Evolutionary conservation across 495 filamentous ascomycete genomes (phyloP).

Genomic region (Glonium stellatum): DNA sequence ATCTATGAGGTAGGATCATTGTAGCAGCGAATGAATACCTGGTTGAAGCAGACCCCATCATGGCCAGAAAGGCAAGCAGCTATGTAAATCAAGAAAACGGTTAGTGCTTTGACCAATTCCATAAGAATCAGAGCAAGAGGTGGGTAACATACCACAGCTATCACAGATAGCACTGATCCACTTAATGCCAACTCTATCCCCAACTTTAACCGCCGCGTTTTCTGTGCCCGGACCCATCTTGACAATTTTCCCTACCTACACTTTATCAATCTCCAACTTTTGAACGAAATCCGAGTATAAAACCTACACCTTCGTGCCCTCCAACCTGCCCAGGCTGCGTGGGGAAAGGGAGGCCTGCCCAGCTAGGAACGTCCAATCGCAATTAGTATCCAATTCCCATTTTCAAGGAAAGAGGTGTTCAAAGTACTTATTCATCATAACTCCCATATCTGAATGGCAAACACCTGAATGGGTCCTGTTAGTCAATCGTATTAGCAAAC

Average conservation of each 20-base stretch:
- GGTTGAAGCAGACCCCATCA: constrained; percentile 54
- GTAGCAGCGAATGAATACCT: constrained; percentile 5
- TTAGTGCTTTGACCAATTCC: neutral
- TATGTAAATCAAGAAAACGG: neutral
- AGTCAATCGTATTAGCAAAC: neutral
- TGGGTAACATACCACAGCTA: constrained; percentile 33
- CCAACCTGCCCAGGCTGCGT: constrained; percentile 60
- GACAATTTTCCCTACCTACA: constrained; percentile 37
- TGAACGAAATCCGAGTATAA: too few relatives aligned
- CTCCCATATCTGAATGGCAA: constrained; percentile 59
- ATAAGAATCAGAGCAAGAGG: neutral
- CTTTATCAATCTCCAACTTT: too few relatives aligned
- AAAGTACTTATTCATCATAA: constrained; percentile 47
- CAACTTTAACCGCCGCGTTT: constrained; percentile 50
- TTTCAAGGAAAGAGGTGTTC: too few relatives aligned
- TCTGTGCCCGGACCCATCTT: constrained; percentile 51
- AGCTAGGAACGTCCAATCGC: constrained; percentile 18
- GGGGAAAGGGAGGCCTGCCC: constrained; percentile 52
- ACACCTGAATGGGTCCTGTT: constrained; percentile 60
- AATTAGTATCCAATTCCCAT: too few relatives aligned
- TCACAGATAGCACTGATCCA: constrained; percentile 45
- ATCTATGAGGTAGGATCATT: neutral
- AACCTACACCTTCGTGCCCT: constrained; percentile 41
- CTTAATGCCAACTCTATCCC: constrained; percentile 46
- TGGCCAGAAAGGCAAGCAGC: constrained; percentile 49